Conservation (phyloP, 108 stramenopile genomes). For the Cyclotella distinguenda region DNA sequence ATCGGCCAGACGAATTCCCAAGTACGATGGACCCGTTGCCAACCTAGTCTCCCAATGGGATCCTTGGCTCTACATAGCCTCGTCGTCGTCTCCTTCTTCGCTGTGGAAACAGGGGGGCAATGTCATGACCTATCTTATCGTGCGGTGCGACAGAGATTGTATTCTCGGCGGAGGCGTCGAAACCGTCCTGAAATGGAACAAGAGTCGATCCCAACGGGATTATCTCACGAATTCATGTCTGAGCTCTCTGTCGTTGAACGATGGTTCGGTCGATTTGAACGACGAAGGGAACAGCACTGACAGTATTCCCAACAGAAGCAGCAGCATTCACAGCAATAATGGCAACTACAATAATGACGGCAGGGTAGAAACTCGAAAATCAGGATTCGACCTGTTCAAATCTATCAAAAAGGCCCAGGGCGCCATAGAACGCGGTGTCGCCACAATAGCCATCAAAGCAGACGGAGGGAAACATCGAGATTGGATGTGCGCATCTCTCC, state of each 20-base stretch:
- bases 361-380: not conserved
- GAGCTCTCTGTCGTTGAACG: slow-evolving; percentile 43
- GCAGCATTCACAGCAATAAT: not conserved
- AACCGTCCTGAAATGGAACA: slow-evolving; percentile 49
- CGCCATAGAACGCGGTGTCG: slow-evolving; percentile 60
- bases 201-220: not conserved
- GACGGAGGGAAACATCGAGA: slow-evolving; percentile 77
- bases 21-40: not conserved
- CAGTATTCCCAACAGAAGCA: not conserved
- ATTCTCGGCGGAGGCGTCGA: slow-evolving; percentile 66
- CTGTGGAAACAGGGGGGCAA: slow-evolving; percentile 42
- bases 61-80: not conserved
- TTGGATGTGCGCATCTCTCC: slow-evolving; percentile 57
- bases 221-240: slow-evolving; percentile 8
- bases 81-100: not conserved
- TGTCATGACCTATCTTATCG: slow-evolving; percentile 44
- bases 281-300: not conserved
- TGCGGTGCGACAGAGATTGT: slow-evolving; percentile 50
- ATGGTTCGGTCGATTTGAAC: slow-evolving; percentile 5
- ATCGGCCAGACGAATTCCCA: not conserved
- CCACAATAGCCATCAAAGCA: slow-evolving; percentile 66
- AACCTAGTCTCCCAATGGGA: not conserved
- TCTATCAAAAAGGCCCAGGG: slow-evolving; percentile 63
- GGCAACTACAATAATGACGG: not conserved
- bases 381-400: slow-evolving; percentile 42